Evolutionary conservation across 305 asterid genomes (phyloP), one percentile per base, ranked within the genome.

Genomic region (Fraxinus velutina): DNA sequence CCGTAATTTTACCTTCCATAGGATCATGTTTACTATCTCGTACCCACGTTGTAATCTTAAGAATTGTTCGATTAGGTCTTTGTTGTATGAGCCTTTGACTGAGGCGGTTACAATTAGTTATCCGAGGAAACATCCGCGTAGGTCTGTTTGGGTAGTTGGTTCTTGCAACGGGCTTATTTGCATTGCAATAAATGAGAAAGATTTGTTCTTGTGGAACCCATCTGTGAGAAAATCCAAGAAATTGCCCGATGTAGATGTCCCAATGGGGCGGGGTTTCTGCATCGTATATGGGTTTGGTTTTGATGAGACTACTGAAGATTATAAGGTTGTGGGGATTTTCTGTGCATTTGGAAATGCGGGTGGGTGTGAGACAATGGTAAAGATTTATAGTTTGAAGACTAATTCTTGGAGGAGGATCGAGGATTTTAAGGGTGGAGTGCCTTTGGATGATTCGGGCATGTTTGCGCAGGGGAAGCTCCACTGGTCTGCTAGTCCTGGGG

Each of bases 381-480:
- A 52, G 32, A 75, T 85, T 60, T 90, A 75, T 78, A 86, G 91
- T 37, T 73, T 81, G 32, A 84, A 80, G 78, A 24, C 84, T 1
- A 39, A 88, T 73, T 79, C 82, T 8, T 88, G 93, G 93, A 78
- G 36, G 77, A 24, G 2, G 21, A 13, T 88, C 6, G 39, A 79
- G 83, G 79, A 27, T 5, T 75, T 77, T 27, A 39, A 47, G 80
- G 78, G 52, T n/a, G 76, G 17, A 32, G n/a, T 36, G 39, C 81
- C 80, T 0, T 82, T 78, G 12, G 74, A 71, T 9, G 79, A 72
- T 22, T 62, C 33, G 3, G 89, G 88, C 33, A 77, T 24, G 73
- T 87, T 82, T 83, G 88, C 52, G 1, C 66, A 84, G 78, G 92
- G 91, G 55, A 89, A 76, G 76, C 90, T 91, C 52, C 90, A 91